Evolutionary conservation across 192 early-diverging fungal genomes (phyloP).

Genomic region (Podila epicladia): DNA sequence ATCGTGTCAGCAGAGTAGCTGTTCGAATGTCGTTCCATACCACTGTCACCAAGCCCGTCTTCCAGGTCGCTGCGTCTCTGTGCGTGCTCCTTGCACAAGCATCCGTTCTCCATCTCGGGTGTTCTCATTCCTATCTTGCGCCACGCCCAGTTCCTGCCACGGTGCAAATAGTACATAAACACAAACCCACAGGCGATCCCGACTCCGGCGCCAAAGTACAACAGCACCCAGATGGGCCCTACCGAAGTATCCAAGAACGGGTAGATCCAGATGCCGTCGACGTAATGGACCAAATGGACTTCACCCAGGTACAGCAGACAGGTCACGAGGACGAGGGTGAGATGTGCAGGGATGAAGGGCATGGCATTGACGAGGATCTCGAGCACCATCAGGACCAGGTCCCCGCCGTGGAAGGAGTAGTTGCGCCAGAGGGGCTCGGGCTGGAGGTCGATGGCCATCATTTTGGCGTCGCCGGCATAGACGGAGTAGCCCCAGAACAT

Average conservation of each 20-base stretch:
- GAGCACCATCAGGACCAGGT: constrained; percentile 27
- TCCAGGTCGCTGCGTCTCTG: not conserved
- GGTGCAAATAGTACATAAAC: constrained; percentile 30
- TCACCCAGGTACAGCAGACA: constrained; percentile 33
- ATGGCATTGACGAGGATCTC: constrained; percentile 38
- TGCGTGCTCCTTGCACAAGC: no score
- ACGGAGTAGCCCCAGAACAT: constrained; percentile 36
- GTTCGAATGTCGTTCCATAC: no score
- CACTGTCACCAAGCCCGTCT: no score
- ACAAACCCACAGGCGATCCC: constrained; percentile 26
- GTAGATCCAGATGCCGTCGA: constrained; percentile 46
- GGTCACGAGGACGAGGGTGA: constrained; percentile 15
- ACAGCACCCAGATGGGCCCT: constrained; percentile 23
- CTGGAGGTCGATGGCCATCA: constrained; percentile 21
- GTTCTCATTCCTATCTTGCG: not conserved
- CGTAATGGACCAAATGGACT: constrained; percentile 22
- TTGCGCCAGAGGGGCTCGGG: constrained; percentile 27
- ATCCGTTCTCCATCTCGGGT: not conserved
- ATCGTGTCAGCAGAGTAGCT: not conserved
- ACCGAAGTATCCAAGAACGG: constrained; percentile 33
- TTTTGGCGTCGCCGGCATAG: constrained; percentile 6
- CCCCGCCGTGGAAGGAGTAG: constrained; percentile 45
- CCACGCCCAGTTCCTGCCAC: constrained; percentile 8
- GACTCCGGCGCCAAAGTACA: constrained; percentile 29
- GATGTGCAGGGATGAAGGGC: constrained; percentile 38